Evolutionary conservation across 2,329 filamentous ascomycete genomes (phyloP).

Genomic region (Colletotrichum sp.): DNA sequence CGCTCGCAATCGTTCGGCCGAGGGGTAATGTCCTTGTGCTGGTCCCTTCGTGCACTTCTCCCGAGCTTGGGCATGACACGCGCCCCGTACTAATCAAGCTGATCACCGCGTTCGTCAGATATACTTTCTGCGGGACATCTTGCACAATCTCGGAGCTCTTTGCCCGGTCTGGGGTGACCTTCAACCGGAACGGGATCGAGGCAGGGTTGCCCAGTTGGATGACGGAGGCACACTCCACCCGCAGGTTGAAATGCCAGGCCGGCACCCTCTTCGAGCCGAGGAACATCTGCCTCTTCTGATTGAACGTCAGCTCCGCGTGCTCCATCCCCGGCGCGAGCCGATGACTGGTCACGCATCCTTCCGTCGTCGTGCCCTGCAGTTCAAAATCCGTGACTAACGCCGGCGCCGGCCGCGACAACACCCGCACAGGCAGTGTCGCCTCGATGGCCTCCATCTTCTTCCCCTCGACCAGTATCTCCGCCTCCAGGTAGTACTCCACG

Average conservation of each 20-base stretch:
- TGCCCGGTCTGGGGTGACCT: background rate
- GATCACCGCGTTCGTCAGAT: background rate
- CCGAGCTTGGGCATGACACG: accelerated
- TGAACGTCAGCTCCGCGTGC: background rate
- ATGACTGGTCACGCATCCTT: background rate
- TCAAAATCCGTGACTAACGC: background rate
- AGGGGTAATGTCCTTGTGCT: background rate
- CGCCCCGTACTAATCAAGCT: background rate
- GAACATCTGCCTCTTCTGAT: background rate
- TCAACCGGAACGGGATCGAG: background rate
- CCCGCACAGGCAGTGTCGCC: background rate
- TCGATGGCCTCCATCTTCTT: background rate
- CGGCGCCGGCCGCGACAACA: background rate
- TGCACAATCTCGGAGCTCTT: background rate
- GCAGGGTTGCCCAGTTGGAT: background rate
- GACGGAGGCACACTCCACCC: background rate
- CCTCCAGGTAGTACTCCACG: background rate
- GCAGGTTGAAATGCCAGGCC: background rate
- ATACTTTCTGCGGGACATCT: background rate
- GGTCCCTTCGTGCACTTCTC: background rate
- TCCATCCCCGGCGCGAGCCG: background rate
- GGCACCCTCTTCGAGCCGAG: background rate
- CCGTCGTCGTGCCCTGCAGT: background rate
- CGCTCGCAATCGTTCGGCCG: background rate
- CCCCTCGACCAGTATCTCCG: background rate